Evolutionary conservation across 1,139 yeast genomes (phyloP), one percentile per base, ranked within the genome.

Genomic region (Saccharomyces pastorianus): DNA sequence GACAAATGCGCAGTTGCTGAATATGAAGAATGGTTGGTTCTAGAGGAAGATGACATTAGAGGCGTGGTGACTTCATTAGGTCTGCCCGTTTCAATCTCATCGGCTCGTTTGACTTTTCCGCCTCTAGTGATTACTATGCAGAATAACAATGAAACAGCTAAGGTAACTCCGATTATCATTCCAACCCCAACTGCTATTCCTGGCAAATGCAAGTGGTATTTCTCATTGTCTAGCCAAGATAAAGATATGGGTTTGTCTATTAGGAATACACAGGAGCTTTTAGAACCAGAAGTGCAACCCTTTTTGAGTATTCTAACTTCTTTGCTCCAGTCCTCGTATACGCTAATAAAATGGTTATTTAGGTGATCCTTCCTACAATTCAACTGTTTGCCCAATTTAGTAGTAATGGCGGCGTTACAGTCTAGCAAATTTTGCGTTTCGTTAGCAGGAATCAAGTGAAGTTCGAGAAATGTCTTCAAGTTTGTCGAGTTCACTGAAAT

Each of bases 211-310:
- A 86, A 69, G 56, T 80, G 85, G 49, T 82, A 73, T 51, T 75
- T 76, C 42, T 75, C 79, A 32, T 64, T 67, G 8, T 66, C 63
- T 47, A 88, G 68, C 96, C 97, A 89, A 2, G 69, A 67, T 5
- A 85, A 79, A 9, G 80, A 73, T 14, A 84, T 72, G 4, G 93
- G 91, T 52, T 83, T 75, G 62, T 90, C 96, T 31, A 89, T 74
- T 17, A 86, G 71, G 56, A 88, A 80, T 1, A 90, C 82, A 56
- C 96, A 88, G 0, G 84, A 73, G 1, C 70, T 64, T 17, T 64
- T 58, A 9, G 60, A 60, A 20, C 71, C 66, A 8, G 81, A 75
- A 0, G 90, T 77, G 61, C 91, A 83, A 1, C 96, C 97, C 61
- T 80, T 81, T 28, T 81, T 77, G 25, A 85, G 58, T 6, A 90